Base-by-base conservation (phyloP, 169 alveolate species). In the Cryptosporidium ryanae region DNA sequence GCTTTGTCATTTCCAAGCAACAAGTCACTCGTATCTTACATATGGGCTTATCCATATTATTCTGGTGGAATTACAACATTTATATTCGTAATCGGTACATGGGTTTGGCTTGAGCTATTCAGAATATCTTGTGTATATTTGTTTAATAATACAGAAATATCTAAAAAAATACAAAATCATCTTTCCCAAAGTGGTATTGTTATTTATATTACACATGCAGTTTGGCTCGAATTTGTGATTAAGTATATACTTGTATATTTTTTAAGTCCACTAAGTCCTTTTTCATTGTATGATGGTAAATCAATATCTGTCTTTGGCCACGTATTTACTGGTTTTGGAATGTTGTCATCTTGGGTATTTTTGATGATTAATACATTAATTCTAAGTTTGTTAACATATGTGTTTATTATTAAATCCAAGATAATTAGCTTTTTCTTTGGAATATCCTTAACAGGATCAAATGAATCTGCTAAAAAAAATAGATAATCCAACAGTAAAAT, bases 91-190 rank as follows among this genome's bases (percentile, higher is more conserved):
- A 25, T 61, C 13, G 87, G 87, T 1, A 76, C 87, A 34, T 76
- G 87, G 87, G 87, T 76, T 34, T 76, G 87, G 87, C 64, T 76
- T 27, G 87, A 76, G 38, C n/a, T 76, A 43, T 76, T 76, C 32
- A 76, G 87, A 59, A n/a, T 76, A 6, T 2, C 21, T 6, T 70
- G 64, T 34, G 43, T 43, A 5, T 25, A 18, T 27, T 44, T 76
- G 23, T 61, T 76, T 46, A 31, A 29, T 4, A 61, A 43, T 25
- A 49, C 63, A 7, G 46, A 76, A 21, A 59, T 76, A 38, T 55
- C 87, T 1, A 38, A 55, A 25, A 59, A 18, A 18, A 46, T 76
- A 27, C 76, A 76, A 12, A 27, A 18, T 2, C 87, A 76, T 23
- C 38, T 76, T 76, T 76, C 70, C 4, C 63, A 59, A 1, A 76